Percentiles rank a stretch among this genome's conserved stretches.
These are phyloP conservation scores for Teratosphaeria zuluensis DNA, from an alignment of 2,329 filamentous ascomycete genomes.

Conservation along the genomic window DNA sequence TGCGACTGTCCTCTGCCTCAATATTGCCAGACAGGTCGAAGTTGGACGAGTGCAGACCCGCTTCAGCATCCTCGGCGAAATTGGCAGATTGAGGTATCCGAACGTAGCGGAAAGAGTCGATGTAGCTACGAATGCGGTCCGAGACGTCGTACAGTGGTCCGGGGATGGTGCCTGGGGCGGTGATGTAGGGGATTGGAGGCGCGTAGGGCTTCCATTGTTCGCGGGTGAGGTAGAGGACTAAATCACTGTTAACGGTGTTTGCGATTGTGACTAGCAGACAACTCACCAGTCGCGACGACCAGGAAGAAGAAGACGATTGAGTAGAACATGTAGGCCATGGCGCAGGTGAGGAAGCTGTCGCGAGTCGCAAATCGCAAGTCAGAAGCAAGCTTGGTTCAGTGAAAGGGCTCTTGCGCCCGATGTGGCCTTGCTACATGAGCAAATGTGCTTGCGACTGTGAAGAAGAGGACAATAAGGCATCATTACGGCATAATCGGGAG, in stretches of 20 bases:
- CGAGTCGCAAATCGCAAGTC: neutral
- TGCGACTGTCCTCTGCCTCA: constrained; percentile 64
- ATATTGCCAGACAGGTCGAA: constrained; percentile 81
- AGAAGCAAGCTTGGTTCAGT: neutral
- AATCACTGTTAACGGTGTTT: neutral
- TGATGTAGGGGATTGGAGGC: constrained; percentile 45
- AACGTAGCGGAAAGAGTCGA: constrained; percentile 52
- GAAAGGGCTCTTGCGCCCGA: neutral
- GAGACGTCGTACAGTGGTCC: constrained; percentile 44
- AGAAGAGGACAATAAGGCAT: neutral
- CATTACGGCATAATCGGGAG: neutral
- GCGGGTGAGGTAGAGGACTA: constrained; percentile 72
- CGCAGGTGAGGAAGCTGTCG: neutral
- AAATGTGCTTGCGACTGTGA: neutral
- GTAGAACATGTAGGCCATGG: constrained; percentile 76
- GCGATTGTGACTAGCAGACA: neutral
- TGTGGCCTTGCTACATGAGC: neutral
- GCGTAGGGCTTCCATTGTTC: constrained; percentile 64
- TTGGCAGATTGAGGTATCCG: constrained; percentile 56
- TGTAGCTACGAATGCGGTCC: constrained; percentile 29
- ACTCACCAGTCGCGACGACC: constrained; percentile 57
- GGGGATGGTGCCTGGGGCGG: constrained; percentile 39
- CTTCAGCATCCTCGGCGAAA: constrained; percentile 79
- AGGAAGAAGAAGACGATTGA: constrained; percentile 63
- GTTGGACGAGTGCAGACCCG: constrained; percentile 69